Evolutionary conservation across 192 early-diverging fungal species (phyloP), one percentile per base, ranked within the genome.

Genomic region (Backusella australiensis): DNA sequence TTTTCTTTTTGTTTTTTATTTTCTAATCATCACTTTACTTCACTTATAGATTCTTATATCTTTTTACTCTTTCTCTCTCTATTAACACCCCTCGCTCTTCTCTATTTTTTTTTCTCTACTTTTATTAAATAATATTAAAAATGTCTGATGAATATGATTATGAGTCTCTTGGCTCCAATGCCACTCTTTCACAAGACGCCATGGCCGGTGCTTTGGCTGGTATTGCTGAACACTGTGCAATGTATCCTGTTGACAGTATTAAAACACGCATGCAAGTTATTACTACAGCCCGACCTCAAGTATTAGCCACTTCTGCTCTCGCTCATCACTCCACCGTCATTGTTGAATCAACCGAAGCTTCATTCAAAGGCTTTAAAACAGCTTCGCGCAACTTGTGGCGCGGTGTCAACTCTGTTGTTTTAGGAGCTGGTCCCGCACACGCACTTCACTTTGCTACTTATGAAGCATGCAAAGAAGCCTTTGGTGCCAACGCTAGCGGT

Each of bases 221-320:
- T 72, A 97, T 99, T 77, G 94, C 94, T 71, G 97, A 99, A 83
- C 97, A 99, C 79, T 90, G 93, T 36, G 87, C 97, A 69, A 97
- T 96, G 92, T 97, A 95, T 82, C 97, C 96, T 4, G 87, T 97
- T 35, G 97, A 99, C 83, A 89, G 89, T 74, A 90, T 99, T 80
- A 99, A 99, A 93, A 98, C 97, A 6, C 89, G 97, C 35, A 98
- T 96, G 95, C 97, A 98, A 82, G 89, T 98, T 34, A 85, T 79
- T 92, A 11, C 87, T 85, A 46, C 86, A 94, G 68, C 36, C n/a
- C 34, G 70, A 71, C 70, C 39, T 34, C 70, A 44, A 49, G 44
- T 71, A 71, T 46, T 71, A 44, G 67, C 67, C 19, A 36, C 67
- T 8, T 49, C 70, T 46, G 42, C 41, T 46, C 39, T 71, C 17